Evolutionary conservation across 169 alveolate species (phyloP).

Genomic region (Theileria equi): DNA sequence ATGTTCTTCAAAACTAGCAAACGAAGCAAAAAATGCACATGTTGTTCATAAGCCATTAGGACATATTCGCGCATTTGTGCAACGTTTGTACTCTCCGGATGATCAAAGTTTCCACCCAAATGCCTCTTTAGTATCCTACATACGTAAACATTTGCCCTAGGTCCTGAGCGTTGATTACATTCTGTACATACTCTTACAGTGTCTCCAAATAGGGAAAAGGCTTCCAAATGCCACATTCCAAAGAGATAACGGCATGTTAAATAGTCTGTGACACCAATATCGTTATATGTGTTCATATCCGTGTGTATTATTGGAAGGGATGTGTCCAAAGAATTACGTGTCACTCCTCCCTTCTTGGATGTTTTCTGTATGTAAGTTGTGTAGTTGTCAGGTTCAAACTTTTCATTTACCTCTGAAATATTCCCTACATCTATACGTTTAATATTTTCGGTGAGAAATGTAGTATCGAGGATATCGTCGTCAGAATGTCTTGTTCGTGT

Average conservation of each 20-base stretch:
- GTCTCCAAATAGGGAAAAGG: conserved; percentile 59
- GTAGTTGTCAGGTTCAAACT: too few species aligned
- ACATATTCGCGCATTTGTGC: conserved; percentile 66
- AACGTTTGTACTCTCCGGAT: conserved; percentile 68
- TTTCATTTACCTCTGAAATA: too few species aligned
- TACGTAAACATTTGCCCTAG: conserved; percentile 73
- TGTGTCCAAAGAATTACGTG: too few species aligned
- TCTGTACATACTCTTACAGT: conserved; percentile 47
- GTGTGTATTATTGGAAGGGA: background rate
- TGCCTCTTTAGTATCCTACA: conserved; percentile 72
- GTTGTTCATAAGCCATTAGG: conserved; percentile 69
- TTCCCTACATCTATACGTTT: too few species aligned
- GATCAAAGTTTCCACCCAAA: conserved; percentile 71
- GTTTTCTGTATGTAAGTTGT: too few species aligned
- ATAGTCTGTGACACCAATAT: conserved; percentile 28
- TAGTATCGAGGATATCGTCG: too few species aligned
- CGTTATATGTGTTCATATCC: background rate
- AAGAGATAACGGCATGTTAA: conserved; percentile 49
- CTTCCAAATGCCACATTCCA: conserved; percentile 65
- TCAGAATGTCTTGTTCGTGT: too few species aligned
- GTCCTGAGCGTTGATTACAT: conserved; percentile 44
- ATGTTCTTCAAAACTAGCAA: conserved; percentile 55
- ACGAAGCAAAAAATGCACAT: conserved; percentile 50
- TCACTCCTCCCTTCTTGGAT: too few species aligned
- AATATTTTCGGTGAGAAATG: too few species aligned